Evolutionary conservation across 1,284 basidiomycete species (phyloP).

Genomic region (Ustilago tritici): DNA sequence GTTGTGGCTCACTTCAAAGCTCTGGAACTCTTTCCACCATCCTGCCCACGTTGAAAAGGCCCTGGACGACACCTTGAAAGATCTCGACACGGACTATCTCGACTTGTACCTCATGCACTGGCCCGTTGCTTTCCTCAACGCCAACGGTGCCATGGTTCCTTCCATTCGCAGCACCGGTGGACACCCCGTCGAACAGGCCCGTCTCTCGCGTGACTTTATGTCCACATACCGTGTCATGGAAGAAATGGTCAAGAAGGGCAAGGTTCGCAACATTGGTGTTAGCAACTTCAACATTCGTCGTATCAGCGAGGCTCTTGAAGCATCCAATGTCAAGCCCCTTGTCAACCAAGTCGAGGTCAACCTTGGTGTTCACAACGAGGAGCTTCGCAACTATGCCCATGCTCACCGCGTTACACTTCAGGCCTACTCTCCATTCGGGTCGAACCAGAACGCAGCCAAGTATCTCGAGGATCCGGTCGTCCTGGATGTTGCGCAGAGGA

Average conservation of each 20-base stretch:
- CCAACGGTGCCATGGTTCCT: constrained; percentile 54
- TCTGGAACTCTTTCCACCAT: constrained; percentile 81
- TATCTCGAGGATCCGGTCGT: constrained; percentile 57
- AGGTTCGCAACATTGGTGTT: constrained; percentile 75
- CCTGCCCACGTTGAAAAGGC: constrained; percentile 69
- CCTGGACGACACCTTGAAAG: constrained; percentile 79
- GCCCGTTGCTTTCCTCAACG: constrained; percentile 69
- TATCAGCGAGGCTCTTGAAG: constrained; percentile 47
- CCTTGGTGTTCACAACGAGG: constrained; percentile 76
- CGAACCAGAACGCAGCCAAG: constrained; percentile 51
- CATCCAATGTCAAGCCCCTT: constrained; percentile 54
- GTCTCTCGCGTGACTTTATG: constrained; percentile 58
- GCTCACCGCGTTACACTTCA: constrained; percentile 52
- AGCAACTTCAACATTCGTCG: constrained; percentile 66
- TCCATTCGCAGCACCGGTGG: constrained; percentile 57
- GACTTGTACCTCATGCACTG: constrained; percentile 88
- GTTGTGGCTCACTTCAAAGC: constrained; percentile 85
- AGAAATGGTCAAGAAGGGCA: constrained; percentile 66
- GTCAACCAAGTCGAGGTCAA: constrained; percentile 67
- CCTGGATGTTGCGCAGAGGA: constrained; percentile 56
- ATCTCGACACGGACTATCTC: constrained; percentile 80
- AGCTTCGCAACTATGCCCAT: constrained; percentile 79
- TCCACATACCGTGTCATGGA: constrained; percentile 63
- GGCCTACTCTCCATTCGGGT: constrained; percentile 63
- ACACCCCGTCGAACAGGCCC: constrained; percentile 79